A percentile compares a stretch with the other conserved stretches of the same genome.
These are phyloP conservation scores for Piper longum DNA, from an alignment of 164 flowering plant species.

Conservation along the genomic window DNA sequence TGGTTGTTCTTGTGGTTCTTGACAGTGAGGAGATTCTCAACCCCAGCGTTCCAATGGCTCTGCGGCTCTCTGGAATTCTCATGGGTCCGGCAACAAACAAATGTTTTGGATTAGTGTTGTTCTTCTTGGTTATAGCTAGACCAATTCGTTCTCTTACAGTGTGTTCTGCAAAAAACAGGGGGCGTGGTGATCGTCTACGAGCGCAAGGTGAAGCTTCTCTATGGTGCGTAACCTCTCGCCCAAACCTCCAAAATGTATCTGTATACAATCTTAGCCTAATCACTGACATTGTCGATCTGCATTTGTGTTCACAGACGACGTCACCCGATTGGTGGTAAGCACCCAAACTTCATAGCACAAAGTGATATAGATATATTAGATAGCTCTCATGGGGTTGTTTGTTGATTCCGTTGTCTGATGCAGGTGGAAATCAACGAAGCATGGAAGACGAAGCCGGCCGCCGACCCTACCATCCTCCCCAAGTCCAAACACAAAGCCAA, in stretches of 20 bases:
- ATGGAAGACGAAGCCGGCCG: constrained; percentile 53
- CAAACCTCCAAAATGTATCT: neutral
- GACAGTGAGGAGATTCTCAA: constrained; percentile 82
- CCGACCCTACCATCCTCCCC: constrained; percentile 72
- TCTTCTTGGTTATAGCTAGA: no score
- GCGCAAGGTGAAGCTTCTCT: constrained; percentile 78
- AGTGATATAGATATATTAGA: neutral
- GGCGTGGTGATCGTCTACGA: constrained; percentile 90
- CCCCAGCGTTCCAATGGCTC: constrained; percentile 89
- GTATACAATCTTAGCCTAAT: neutral
- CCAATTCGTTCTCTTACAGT: no score
- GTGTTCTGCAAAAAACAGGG: constrained; percentile 20
- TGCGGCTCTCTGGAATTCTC: constrained; percentile 86
- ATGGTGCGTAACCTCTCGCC: constrained; percentile 29
- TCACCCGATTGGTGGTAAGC: constrained; percentile 58
- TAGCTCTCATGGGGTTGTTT: neutral
- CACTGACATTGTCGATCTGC: neutral
- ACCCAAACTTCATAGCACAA: neutral
- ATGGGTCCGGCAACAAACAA: constrained; percentile 50
- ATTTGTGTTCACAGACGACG: constrained; percentile 51
- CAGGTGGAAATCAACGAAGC: constrained; percentile 77
- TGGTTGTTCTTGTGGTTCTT: neutral
- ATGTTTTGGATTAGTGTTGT: no score
- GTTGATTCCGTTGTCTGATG: neutral
- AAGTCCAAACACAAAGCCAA: constrained; percentile 72